Percentiles rank a stretch among this genome's conserved stretches.
Conservation (phyloP, 495 filamentous ascomycete species). For the Hamigera avellanea region DNA sequence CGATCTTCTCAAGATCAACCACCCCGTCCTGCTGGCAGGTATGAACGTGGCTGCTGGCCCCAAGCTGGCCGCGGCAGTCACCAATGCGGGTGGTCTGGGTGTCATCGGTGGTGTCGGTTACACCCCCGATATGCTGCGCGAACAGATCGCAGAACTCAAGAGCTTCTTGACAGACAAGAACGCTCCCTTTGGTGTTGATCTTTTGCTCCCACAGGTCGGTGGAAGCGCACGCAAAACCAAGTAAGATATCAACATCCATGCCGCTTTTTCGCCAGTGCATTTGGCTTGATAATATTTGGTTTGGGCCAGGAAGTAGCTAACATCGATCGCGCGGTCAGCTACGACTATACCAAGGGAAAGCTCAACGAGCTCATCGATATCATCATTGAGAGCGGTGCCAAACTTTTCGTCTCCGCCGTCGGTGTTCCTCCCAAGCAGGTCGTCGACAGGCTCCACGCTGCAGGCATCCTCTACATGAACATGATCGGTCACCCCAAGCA, state of each 20-base stretch:
- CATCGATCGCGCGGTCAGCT: constrained; percentile 43
- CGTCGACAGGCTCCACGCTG: constrained; percentile 78
- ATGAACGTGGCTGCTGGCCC: constrained; percentile 99
- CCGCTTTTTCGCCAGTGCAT: background rate
- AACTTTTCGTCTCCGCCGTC: constrained; percentile 93
- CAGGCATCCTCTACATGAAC: constrained; percentile 96
- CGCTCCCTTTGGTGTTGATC: constrained; percentile 96
- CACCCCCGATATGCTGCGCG: constrained; percentile 90
- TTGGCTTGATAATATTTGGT: too few relatives aligned
- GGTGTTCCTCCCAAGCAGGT: constrained; percentile 83
- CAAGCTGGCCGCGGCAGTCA: constrained; percentile 92
- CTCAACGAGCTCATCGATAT: constrained; percentile 83
- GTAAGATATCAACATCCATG: too few relatives aligned
- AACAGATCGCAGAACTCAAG: constrained; percentile 94
- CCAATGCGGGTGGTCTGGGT: constrained; percentile 92
- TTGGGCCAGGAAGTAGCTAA: too few relatives aligned
- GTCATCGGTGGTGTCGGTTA: constrained; percentile 96
- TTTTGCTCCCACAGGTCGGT: constrained; percentile 88
- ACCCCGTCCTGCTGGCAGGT: constrained; percentile 88
- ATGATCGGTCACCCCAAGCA: constrained; percentile 99
- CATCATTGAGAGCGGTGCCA: constrained; percentile 81
- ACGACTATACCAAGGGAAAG: constrained; percentile 99
- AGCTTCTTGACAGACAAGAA: constrained; percentile 82
- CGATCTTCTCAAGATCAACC: constrained; percentile 93
- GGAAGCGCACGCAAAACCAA: constrained; percentile 91